Conservation (phyloP, 805 yeast genomes). For the Candida cerambycidarum region DNA sequence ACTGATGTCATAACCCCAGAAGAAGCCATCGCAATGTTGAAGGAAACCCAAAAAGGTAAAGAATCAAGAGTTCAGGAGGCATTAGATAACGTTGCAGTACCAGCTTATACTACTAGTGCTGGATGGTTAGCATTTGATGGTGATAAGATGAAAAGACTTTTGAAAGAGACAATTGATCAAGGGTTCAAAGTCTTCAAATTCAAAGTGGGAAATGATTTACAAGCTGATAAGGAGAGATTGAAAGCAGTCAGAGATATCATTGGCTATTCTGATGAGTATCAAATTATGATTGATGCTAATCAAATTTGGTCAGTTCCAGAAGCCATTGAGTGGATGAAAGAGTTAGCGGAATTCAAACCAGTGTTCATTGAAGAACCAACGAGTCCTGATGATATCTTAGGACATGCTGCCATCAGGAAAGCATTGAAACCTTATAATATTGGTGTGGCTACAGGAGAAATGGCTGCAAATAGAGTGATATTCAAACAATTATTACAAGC, state of each 20-base stretch:
- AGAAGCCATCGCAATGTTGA: conserved; percentile 35
- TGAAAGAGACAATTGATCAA: conserved; percentile 28
- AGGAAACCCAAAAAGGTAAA: conserved; percentile 28
- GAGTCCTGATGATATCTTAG: conserved; percentile 17
- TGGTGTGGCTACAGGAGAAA: conserved; percentile 18
- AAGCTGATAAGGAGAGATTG: conserved; percentile 33
- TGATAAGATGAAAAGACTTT: conserved; percentile 34
- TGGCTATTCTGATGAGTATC: conserved; percentile 33
- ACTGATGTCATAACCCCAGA: conserved; percentile 45
- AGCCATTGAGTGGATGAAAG: conserved; percentile 19
- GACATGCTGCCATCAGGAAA: conserved; percentile 18
- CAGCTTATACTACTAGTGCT: conserved; percentile 46
- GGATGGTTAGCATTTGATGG: conserved; percentile 46
- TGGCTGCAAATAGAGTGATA: conserved; percentile 18
- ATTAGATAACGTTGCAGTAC: conserved; percentile 33
- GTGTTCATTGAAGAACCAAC: conserved; percentile 19
- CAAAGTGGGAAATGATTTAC: conserved; percentile 41
- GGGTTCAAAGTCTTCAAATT: conserved; percentile 44
- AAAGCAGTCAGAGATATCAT: conserved; percentile 38
- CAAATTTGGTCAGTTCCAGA: conserved; percentile 19
- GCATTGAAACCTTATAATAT: conserved; percentile 17
- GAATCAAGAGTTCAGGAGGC: conserved; percentile 22
- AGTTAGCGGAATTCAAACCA: conserved; percentile 17
- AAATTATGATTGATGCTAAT: conserved; percentile 17
- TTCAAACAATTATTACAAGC: conserved; percentile 18